Evolutionary conservation across 345 rosid species (phyloP), one percentile per base, ranked within the genome.

Genomic region (Firmiana major): DNA sequence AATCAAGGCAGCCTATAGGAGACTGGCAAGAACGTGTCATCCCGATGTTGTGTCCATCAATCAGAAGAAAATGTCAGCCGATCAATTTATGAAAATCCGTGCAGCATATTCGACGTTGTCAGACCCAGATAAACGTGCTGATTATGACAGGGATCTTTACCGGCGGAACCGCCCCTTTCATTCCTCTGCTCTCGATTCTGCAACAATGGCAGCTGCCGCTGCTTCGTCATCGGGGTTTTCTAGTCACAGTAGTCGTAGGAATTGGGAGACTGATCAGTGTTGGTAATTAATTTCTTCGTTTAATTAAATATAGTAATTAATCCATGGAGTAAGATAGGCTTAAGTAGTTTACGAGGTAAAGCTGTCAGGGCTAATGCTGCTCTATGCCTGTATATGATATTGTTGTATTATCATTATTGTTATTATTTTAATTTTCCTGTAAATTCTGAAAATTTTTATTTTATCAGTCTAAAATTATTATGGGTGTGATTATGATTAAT

Each of bases 211-310:
- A 0, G 83, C 88, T 0, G 81, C 86, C 0, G 54, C 87, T 0
- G 74, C 66, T 13, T 40, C 81, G 3, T 17, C 71, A 12, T 76
- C 85, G 0, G 65, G 77, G 28, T 80, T 77, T 72, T 81, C 84
- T 16, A 71, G 84, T n/a, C 83, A 77, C 57, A 7, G 71, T 10
- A 2, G 62, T 17, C 40, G 57, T 60, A 83, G 81, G 34, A 89
- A 81, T 19, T 91, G 95, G 93, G 95, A 89, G 82, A 88, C 89
- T 19, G 95, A 91, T 60, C 95, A 91, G 82, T 89, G 95, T 59
- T 88, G 95, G 95, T 89, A 91, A 86, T n/a, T 16, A 1, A 13
- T 45, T 45, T 22, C 7, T 12, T 67, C 38, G 3, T 67, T 24
- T 38, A 12, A 26, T 34, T 63, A 17, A 19, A 31, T 17, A 16